These are phyloP conservation scores for Trichoderma gamsii DNA, from an alignment of 495 filamentous ascomycete genomes.

Conservation along the genomic window DNA sequence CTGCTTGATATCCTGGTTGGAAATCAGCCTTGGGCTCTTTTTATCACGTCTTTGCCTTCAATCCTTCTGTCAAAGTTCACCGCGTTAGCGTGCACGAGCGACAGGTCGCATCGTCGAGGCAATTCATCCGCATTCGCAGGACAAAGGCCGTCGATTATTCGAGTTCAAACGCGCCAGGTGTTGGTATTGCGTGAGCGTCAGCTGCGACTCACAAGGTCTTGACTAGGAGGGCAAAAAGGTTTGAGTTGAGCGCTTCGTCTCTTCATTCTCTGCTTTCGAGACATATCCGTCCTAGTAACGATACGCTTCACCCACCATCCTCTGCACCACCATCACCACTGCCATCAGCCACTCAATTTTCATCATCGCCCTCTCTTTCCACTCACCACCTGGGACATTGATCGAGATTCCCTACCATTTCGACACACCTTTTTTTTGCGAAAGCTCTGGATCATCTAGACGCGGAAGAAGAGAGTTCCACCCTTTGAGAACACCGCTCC, in stretches of 20 bases:
- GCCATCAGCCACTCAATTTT: slow-evolving; percentile 17
- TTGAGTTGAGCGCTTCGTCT: slow-evolving; percentile 16
- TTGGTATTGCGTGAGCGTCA: neutral
- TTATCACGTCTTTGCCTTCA: neutral
- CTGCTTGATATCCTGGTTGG: neutral
- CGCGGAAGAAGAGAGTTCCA: slow-evolving; percentile 13
- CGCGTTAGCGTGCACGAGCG: neutral
- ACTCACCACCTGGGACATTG: neutral
- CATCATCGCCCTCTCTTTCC: slow-evolving; percentile 18
- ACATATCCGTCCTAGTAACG: slow-evolving; percentile 17
- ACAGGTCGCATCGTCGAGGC: neutral
- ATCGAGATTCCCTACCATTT: slow-evolving; percentile 11
- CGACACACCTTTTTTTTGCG: slow-evolving; percentile 14
- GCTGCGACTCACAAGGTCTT: neutral
- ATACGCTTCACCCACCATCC: slow-evolving; percentile 14
- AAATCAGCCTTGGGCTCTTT: neutral
- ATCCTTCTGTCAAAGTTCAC: neutral
- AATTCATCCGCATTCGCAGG: neutral
- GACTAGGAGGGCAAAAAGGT: slow-evolving; percentile 7
- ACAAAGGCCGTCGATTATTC: slow-evolving; percentile 5
- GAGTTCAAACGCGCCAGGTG: neutral
- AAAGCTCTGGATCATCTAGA: slow-evolving; percentile 13
- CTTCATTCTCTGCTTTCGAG: slow-evolving; percentile 17
- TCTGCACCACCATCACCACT: slow-evolving; percentile 12
- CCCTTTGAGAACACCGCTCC: slow-evolving; percentile 16